Evolutionary conservation across 768 basidiomycete genomes (phyloP).

Genomic region (Botryobasidium botryosum): DNA sequence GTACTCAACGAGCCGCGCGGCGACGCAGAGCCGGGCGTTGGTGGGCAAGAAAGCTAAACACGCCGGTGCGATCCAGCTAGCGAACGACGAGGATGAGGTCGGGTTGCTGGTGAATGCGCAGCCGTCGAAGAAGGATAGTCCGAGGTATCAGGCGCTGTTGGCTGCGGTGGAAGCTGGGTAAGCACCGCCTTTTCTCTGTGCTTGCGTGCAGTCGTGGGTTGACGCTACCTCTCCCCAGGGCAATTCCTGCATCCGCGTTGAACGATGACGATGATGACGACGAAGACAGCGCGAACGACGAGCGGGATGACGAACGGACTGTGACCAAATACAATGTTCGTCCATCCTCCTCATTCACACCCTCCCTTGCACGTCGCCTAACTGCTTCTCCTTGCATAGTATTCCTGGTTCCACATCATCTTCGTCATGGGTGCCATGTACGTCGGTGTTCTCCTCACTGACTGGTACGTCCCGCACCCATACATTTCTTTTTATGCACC

Average conservation of each 20-base stretch:
- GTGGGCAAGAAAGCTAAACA: slow-evolving; percentile 51
- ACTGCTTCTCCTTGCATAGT: slow-evolving; percentile 31
- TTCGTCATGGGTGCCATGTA: slow-evolving; percentile 96
- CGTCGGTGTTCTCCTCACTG: slow-evolving; percentile 89
- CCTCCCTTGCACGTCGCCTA: not conserved
- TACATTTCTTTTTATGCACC: slow-evolving; percentile 1
- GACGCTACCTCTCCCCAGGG: slow-evolving; percentile 26
- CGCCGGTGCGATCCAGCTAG: slow-evolving; percentile 44
- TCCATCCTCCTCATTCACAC: slow-evolving; percentile 3
- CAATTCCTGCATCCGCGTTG: slow-evolving; percentile 85
- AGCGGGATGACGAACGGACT: slow-evolving; percentile 78
- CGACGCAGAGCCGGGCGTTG: slow-evolving; percentile 84
- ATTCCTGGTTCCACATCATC: slow-evolving; percentile 98
- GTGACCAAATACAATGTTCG: slow-evolving; percentile 90
- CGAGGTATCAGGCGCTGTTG: slow-evolving; percentile 82
- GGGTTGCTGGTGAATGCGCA: slow-evolving; percentile 59
- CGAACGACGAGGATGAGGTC: slow-evolving; percentile 42
- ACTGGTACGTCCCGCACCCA: slow-evolving; percentile 52
- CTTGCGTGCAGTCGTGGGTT: not conserved
- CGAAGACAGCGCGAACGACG: slow-evolving; percentile 38
- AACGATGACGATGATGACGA: slow-evolving; percentile 55
- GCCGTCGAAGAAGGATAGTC: slow-evolving; percentile 67
- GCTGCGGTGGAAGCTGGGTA: slow-evolving; percentile 95
- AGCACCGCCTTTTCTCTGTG: slow-evolving; percentile 13
- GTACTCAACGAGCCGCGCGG: slow-evolving; percentile 90